Conservation (phyloP, 768 basidiomycete species). For the Agaricus blazei region DNA sequence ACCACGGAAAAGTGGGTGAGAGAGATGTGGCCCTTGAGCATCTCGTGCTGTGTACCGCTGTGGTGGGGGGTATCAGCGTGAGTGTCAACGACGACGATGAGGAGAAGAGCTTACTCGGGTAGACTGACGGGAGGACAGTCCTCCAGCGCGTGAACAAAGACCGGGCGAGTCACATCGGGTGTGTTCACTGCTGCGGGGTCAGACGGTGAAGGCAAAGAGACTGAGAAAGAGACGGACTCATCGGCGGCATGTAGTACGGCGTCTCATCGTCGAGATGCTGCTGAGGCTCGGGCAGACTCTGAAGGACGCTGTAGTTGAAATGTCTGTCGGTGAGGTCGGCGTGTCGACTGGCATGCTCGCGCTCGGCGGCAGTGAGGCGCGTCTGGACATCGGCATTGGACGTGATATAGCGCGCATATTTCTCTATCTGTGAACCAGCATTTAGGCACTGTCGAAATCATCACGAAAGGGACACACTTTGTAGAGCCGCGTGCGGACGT, state of each 20-base stretch:
- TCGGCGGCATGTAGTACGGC: constrained; percentile 65
- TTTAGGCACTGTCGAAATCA: background rate
- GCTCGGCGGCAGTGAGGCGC: constrained; percentile 79
- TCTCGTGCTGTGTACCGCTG: constrained; percentile 65
- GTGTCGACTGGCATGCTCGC: constrained; percentile 74
- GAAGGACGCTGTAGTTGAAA: constrained; percentile 74
- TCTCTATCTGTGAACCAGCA: constrained; percentile 67
- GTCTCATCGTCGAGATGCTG: constrained; percentile 67
- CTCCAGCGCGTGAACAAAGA: constrained; percentile 75
- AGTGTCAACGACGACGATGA: background rate
- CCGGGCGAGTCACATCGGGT: constrained; percentile 72
- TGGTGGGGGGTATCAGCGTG: background rate
- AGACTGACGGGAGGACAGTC: constrained; percentile 62
- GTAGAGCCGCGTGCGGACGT: constrained; percentile 78
- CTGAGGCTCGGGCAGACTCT: constrained; percentile 75
- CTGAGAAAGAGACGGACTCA: constrained; percentile 44
- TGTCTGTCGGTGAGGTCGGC: constrained; percentile 74
- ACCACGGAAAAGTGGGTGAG: constrained; percentile 73
- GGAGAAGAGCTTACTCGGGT: constrained; percentile 54
- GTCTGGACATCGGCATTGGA: constrained; percentile 66
- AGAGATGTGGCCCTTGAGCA: constrained; percentile 80
- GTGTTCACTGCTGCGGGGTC: constrained; percentile 49
- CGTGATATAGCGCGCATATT: constrained; percentile 76
- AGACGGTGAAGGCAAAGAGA: constrained; percentile 7
- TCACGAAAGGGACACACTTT: constrained; percentile 50